Evolutionary conservation across 2,329 filamentous ascomycete genomes (phyloP).

Genomic region (Graphilbum ipis-grandicollis): DNA sequence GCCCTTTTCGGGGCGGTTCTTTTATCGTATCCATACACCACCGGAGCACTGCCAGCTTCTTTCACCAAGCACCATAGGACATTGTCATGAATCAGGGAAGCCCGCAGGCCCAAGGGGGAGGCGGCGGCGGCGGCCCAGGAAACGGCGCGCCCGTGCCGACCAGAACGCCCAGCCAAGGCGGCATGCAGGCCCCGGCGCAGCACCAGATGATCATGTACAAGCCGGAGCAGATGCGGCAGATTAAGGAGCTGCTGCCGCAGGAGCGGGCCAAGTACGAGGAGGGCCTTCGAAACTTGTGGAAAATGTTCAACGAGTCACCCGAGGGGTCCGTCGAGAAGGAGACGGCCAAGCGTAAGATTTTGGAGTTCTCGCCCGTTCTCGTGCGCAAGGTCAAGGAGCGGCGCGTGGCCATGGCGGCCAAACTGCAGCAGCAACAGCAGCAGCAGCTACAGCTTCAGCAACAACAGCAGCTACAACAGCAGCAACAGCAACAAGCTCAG

Average conservation of each 20-base stretch:
- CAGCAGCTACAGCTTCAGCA: constrained; percentile 4
- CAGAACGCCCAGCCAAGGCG: too few species aligned
- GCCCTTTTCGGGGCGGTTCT: too few species aligned
- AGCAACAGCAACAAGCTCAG: background rate
- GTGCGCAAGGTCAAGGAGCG: constrained; percentile 9
- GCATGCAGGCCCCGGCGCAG: constrained; percentile 4
- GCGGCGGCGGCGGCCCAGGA: too few species aligned
- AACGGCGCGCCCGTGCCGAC: too few species aligned
- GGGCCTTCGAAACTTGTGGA: constrained; percentile 36
- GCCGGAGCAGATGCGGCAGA: constrained; percentile 31
- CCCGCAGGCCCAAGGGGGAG: background rate
- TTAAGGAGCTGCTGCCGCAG: constrained; percentile 31
- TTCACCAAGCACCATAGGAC: background rate
- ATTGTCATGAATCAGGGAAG: background rate
- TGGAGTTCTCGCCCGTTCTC: constrained; percentile 42
- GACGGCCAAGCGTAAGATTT: constrained; percentile 37
- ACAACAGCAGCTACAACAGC: constrained; percentile 4
- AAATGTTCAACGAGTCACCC: constrained; percentile 27
- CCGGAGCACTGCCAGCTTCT: too few species aligned
- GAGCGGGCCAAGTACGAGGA: constrained; percentile 43
- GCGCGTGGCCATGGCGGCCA: constrained; percentile 1
- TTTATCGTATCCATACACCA: too few species aligned
- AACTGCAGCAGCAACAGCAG: constrained; percentile 4
- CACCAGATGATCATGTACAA: constrained; percentile 21
- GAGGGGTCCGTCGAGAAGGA: constrained; percentile 30